Conservation (phyloP, 2,329 filamentous ascomycete species). For the Cyphellophora europaea region DNA sequence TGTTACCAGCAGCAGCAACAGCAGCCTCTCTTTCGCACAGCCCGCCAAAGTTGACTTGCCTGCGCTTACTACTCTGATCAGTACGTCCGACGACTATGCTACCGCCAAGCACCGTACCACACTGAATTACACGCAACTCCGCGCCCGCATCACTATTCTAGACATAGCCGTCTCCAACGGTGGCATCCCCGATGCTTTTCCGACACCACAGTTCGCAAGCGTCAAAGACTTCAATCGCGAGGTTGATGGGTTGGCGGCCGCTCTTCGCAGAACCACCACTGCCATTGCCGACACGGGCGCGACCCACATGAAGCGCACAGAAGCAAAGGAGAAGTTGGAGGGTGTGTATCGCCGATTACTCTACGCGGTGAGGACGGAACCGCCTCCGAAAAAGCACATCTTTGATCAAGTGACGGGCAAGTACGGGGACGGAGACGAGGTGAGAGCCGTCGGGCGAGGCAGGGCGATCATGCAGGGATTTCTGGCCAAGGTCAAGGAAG, state of each 20-base stretch:
- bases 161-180: constrained; percentile 67
- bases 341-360: constrained; percentile 64
- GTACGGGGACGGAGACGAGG: constrained; percentile 8
- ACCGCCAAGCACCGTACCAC: constrained; percentile 8
- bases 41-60: constrained; percentile 7
- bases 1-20: background rate
- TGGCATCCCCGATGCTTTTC: constrained; percentile 19
- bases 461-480: constrained; percentile 15
- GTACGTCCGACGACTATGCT: constrained; percentile 13
- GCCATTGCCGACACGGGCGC: constrained; percentile 68
- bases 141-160: constrained; percentile 57
- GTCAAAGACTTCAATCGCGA: constrained; percentile 55
- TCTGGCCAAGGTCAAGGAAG: constrained; percentile 4
- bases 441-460: constrained; percentile 11
- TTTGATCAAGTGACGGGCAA: constrained; percentile 22
- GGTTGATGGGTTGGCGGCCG: constrained; percentile 56
- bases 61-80: constrained; percentile 11
- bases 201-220: constrained; percentile 18
- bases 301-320: constrained; percentile 59
- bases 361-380: constrained; percentile 59
- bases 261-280: constrained; percentile 47
- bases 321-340: constrained; percentile 69
- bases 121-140: constrained; percentile 57
- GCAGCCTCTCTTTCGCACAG: background rate
- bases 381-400: constrained; percentile 39